phyloP scores from a whole-genome alignment of 2,329 filamentous ascomycete genomes.

The Fusarium sp. region DNA sequence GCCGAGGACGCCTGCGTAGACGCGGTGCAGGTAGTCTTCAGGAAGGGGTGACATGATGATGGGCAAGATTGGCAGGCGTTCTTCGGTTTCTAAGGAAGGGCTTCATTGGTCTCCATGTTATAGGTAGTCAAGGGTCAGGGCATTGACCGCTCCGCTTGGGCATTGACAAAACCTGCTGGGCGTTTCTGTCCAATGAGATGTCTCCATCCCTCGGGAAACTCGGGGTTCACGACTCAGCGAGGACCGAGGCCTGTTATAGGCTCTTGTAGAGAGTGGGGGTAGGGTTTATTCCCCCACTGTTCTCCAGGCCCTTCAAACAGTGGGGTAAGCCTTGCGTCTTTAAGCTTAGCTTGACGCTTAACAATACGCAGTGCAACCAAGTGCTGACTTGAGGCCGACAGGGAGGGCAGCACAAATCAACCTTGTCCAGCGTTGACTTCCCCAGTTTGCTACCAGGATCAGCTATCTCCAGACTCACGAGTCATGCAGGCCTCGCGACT shows the following conservation, averaged over 20 bases:
- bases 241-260: background rate
- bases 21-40: slow-evolving; percentile 12
- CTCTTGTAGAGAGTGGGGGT: background rate
- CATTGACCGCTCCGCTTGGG: background rate
- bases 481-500: too few relatives aligned
- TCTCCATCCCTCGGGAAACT: background rate
- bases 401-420: too few relatives aligned
- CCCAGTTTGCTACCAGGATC: too few relatives aligned
- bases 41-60: slow-evolving; percentile 6
- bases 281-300: background rate
- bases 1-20: slow-evolving; percentile 17
- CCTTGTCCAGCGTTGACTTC: too few relatives aligned
- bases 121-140: background rate
- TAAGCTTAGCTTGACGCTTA: too few relatives aligned
- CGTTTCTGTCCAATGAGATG: background rate
- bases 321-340: too few relatives aligned
- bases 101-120: background rate
- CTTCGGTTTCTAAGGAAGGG: background rate
- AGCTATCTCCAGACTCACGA: too few relatives aligned
- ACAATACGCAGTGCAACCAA: too few relatives aligned
- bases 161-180: background rate
- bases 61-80: background rate
- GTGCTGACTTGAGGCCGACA: too few relatives aligned
- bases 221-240: background rate
- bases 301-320: too few relatives aligned